These are phyloP conservation scores for Nymphaea thermarum DNA, from an alignment of 164 flowering plant genomes.

Conservation along the genomic window DNA sequence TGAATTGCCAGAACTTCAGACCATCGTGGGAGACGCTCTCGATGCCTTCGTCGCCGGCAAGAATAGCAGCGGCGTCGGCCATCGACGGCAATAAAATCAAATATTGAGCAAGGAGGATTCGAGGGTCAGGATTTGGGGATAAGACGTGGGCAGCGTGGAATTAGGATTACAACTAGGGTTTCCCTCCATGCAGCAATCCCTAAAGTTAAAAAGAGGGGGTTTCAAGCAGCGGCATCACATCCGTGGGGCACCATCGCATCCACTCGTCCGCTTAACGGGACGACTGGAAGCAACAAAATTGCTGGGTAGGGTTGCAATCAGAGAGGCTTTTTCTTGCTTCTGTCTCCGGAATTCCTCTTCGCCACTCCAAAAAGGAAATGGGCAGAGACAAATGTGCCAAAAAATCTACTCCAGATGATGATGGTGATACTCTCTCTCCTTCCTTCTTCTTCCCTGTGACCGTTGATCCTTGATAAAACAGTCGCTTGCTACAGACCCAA, in stretches of 20 bases:
- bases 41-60: background rate
- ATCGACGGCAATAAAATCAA: background rate
- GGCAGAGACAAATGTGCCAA: too few species aligned
- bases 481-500: too few species aligned
- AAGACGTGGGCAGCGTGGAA: background rate
- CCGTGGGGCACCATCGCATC: background rate
- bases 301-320: too few species aligned
- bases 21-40: slow-evolving; percentile 12
- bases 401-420: too few species aligned
- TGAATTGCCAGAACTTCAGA: slow-evolving; percentile 32
- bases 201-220: background rate
- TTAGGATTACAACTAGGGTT: background rate
- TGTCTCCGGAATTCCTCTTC: too few species aligned
- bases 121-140: background rate
- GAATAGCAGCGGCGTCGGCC: background rate
- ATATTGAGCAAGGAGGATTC: background rate
- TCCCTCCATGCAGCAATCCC: background rate
- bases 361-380: too few species aligned
- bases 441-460: too few species aligned
- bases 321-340: too few species aligned
- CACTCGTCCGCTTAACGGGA: background rate
- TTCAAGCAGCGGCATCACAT: background rate
- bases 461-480: too few species aligned
- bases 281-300: too few species aligned
- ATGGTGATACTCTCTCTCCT: too few species aligned